phyloP scores from a whole-genome alignment of 78 protist species.

The Reticulomyxa filosa region DNA sequence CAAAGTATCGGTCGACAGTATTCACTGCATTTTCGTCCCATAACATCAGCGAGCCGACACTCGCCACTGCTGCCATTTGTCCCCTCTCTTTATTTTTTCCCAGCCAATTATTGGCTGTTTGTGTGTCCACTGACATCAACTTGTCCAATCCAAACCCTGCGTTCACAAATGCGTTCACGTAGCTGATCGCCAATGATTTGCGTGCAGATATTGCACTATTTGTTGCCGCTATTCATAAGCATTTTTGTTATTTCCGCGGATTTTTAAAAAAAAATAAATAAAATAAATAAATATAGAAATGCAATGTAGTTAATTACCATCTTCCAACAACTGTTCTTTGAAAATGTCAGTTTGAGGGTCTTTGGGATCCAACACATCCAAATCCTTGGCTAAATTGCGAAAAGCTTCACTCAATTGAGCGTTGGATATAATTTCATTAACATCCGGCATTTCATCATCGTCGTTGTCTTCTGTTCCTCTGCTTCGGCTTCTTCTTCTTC shows the following conservation, averaged over 20 bases:
- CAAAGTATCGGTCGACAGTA: too few species aligned
- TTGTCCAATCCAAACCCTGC: conserved; percentile 69
- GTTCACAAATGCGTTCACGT: conserved; percentile 87
- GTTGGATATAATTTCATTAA: too few species aligned
- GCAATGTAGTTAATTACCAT: conserved; percentile 2
- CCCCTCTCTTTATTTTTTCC: conserved; percentile 78
- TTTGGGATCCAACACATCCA: conserved; percentile 80
- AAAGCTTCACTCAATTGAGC: conserved; percentile 31
- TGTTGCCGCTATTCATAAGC: too few species aligned
- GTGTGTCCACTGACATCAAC: too few species aligned
- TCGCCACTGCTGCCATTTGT: conserved; percentile 75
- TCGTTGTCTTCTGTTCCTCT: too few species aligned
- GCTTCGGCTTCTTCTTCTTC: too few species aligned
- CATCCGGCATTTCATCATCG: too few species aligned
- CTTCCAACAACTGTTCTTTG: conserved; percentile 61
- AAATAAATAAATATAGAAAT: background rate
- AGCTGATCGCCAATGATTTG: conserved; percentile 67
- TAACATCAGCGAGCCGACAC: conserved; percentile 67
- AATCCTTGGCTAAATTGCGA: conserved; percentile 56
- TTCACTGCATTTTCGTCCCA: conserved; percentile 95
- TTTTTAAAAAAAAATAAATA: background rate
- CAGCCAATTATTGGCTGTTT: conserved; percentile 52
- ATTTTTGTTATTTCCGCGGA: background rate
- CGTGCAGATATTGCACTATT: conserved; percentile 61
- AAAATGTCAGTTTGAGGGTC: conserved; percentile 88